Evolutionary conservation across 441 rosid genomes (phyloP), one percentile per base, ranked within the genome.

Genomic region (Pelargonium citronellum): DNA sequence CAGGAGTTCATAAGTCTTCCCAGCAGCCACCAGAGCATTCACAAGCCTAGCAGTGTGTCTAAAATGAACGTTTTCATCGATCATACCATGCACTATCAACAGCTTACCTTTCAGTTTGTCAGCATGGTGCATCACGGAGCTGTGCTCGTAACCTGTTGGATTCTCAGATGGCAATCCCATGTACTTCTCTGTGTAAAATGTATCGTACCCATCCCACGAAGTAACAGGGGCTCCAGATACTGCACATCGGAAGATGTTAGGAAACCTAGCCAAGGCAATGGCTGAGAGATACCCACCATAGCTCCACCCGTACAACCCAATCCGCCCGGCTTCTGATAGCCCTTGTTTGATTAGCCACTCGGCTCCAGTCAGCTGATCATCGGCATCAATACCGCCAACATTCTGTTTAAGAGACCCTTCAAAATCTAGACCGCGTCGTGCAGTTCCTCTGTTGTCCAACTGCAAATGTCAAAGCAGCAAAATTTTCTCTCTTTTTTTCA

Each of bases 161-260:
- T 84, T 80, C 68, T 79, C 79, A 0, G 80, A 57, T 12, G 97
- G 99, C 69, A 87, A 69, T 47, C 91, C 97, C 97, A 94, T 91
- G 87, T 89, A 94, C 76, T 87, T 91, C 75, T 94, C 98, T 0
- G 98, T 88, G 78, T 91, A 93, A 75, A 91, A 93, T 0, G 96
- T 83, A 84, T 93, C 96, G 5, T 94, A 91, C 0, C 98, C 98
- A 53, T 94, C 98, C 96, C 97, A 94, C 11, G 97, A 85, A n/a
- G 97, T 90, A 17, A 94, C 98, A 0, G 96, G 96, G 24, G 96
- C 97, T 58, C 98, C 98, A 0, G 93, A 76, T 22, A 88, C 81
- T 1, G 98, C 97, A 1, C 97, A 94, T 6, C 72, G 27, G 75
- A 91, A 94, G 16, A 88, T 77, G 55, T 90, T 85, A 16, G 95